A percentile compares a stretch with the other conserved stretches of the same genome.
phyloP scores from a whole-genome alignment of 2,329 filamentous ascomycete species.

The Cladobotryum mycophilum region DNA sequence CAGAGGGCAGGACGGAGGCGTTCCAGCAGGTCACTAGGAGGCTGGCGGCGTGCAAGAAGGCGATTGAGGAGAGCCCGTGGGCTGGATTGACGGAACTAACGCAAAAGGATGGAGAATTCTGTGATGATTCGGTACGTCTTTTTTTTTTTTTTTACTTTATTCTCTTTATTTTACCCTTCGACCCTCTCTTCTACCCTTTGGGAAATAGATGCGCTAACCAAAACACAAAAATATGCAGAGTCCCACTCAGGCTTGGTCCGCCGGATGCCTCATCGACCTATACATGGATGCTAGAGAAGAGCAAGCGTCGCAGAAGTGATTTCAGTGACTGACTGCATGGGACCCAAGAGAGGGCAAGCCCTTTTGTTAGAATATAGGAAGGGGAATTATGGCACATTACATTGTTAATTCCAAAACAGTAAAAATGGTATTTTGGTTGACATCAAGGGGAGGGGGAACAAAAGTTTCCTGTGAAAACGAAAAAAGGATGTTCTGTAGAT shows the following conservation, averaged over 20 bases:
- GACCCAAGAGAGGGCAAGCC: background rate
- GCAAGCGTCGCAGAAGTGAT: conserved; percentile 24
- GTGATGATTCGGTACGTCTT: conserved; percentile 78
- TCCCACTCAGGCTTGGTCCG: conserved; percentile 94
- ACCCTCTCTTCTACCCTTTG: background rate
- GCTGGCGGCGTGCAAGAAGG: conserved; percentile 75
- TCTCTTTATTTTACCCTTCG: conserved; percentile 4
- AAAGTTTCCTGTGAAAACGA: no score
- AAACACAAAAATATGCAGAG: conserved; percentile 50
- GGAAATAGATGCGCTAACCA: conserved; percentile 2
- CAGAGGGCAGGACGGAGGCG: conserved; percentile 69
- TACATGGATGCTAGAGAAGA: conserved; percentile 80
- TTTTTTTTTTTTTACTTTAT: background rate
- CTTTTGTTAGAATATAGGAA: no score
- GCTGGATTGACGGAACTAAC: conserved; percentile 89
- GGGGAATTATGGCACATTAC: no score
- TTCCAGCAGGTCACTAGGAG: conserved; percentile 92
- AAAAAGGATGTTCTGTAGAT: no score
- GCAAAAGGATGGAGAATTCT: conserved; percentile 79
- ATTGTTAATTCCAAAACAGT: no score
- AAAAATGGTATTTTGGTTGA: no score
- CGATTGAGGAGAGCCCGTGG: conserved; percentile 76
- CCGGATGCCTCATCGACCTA: conserved; percentile 87
- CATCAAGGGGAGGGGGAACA: no score
- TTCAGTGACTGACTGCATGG: conserved; percentile 2